Evolutionary conservation across 2,329 filamentous ascomycete genomes (phyloP).

Genomic region (Cucurbitaria berberidis): DNA sequence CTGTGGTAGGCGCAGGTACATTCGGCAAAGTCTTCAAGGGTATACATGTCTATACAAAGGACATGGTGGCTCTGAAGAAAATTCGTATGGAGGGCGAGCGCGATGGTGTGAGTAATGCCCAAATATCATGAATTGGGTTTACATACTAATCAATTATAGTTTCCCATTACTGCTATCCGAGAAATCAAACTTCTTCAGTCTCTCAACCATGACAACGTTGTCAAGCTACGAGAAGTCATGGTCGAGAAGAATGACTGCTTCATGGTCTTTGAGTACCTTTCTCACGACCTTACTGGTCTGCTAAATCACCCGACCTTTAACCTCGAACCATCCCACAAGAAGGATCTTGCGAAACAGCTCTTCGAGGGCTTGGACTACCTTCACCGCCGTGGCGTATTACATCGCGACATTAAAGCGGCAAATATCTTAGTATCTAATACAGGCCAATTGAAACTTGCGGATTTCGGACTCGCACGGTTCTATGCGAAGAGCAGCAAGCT

Average conservation of each 20-base stretch:
- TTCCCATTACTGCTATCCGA: slow-evolving; percentile 87
- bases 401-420: slow-evolving; percentile 97
- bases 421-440: slow-evolving; percentile 94
- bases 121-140: background rate
- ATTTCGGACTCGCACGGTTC: slow-evolving; percentile 95
- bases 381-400: slow-evolving; percentile 88
- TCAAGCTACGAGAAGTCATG: slow-evolving; percentile 89
- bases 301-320: slow-evolving; percentile 94
- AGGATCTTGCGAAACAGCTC: slow-evolving; percentile 89
- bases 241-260: slow-evolving; percentile 98
- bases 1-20: slow-evolving; percentile 91
- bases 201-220: slow-evolving; percentile 80
- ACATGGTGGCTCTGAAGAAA: slow-evolving; percentile 83
- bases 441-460: slow-evolving; percentile 88
- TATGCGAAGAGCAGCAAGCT: slow-evolving; percentile 90
- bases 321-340: slow-evolving; percentile 84
- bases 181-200: slow-evolving; percentile 94
- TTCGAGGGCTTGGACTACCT: slow-evolving; percentile 95
- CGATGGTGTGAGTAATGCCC: slow-evolving; percentile 65
- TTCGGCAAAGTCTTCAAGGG: slow-evolving; percentile 96
- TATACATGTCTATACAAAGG: slow-evolving; percentile 88
- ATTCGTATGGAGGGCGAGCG: slow-evolving; percentile 93
- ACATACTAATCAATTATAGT: slow-evolving; percentile 51
- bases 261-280: slow-evolving; percentile 99
- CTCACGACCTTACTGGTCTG: slow-evolving; percentile 92